phyloP scores from a whole-genome alignment of 2,329 filamentous ascomycete genomes.

The Alternaria consortialis region DNA sequence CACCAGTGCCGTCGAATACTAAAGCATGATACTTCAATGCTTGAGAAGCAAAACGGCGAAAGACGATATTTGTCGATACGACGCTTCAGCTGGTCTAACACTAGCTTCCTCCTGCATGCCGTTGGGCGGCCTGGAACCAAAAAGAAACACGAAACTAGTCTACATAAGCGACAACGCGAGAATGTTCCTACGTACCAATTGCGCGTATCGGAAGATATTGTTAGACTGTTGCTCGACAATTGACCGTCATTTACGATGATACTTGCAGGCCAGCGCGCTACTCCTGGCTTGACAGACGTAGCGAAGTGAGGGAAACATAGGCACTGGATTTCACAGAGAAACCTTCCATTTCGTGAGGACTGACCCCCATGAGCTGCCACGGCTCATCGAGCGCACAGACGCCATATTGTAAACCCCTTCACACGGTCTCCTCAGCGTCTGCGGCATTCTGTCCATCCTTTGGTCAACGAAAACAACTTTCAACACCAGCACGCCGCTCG shows the following conservation, averaged over 20 bases:
- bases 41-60: neutral
- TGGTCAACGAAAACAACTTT: neutral
- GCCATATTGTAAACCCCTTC: neutral
- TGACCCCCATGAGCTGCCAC: neutral
- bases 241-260: neutral
- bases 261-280: neutral
- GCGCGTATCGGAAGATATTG: neutral
- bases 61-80: neutral
- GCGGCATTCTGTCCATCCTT: neutral
- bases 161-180: neutral
- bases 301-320: neutral
- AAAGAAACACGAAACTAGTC: neutral
- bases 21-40: neutral
- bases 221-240: neutral
- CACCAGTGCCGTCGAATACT: neutral
- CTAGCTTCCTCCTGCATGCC: neutral
- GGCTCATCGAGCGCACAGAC: neutral
- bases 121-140: neutral
- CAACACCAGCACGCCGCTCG: neutral
- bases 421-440: neutral
- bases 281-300: neutral
- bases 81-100: neutral
- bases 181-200: neutral
- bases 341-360: neutral
- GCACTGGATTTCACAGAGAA: neutral